A percentile compares a stretch with the other conserved stretches of the same genome.
These are phyloP conservation scores for Macrophomina phaseolina DNA, from an alignment of 2,329 filamentous ascomycete species.

Conservation along the genomic window DNA sequence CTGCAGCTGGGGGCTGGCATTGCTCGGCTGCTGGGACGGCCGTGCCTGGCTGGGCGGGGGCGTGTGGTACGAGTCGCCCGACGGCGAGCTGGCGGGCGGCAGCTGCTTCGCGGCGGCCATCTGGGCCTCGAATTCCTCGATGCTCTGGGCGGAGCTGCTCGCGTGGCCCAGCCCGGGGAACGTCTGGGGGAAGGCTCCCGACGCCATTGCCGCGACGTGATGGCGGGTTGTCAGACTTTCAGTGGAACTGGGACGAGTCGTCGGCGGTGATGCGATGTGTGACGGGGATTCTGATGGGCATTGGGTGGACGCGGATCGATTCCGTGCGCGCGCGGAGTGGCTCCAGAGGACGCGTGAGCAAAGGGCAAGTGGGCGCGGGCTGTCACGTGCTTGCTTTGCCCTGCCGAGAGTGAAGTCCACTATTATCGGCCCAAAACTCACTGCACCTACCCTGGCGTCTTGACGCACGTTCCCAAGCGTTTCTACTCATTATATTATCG, in stretches of 20 bases:
- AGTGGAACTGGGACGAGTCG: too few relatives aligned
- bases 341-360: neutral
- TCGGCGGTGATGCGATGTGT: too few relatives aligned
- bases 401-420: too few relatives aligned
- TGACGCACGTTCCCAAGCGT: neutral
- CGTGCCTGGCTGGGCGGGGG: too few relatives aligned
- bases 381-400: neutral
- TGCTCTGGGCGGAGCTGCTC: neutral
- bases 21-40: neutral
- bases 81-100: too few relatives aligned
- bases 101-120: slow-evolving; percentile 3
- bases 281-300: neutral
- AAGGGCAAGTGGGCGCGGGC: neutral
- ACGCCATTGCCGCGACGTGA: neutral
- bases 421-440: neutral
- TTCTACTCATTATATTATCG: too few relatives aligned
- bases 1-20: neutral
- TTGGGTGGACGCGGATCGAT: neutral
- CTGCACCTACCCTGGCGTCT: neutral
- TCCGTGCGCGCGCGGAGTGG: neutral
- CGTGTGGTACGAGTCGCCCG: neutral
- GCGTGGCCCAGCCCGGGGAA: slow-evolving; percentile 10
- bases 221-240: too few relatives aligned
- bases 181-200: slow-evolving; percentile 1
- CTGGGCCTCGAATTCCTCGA: slow-evolving; percentile 24